A percentile compares a stretch with the other conserved stretches of the same genome.
Conservation (phyloP, 345 rosid species). For the Linum trigynum region DNA sequence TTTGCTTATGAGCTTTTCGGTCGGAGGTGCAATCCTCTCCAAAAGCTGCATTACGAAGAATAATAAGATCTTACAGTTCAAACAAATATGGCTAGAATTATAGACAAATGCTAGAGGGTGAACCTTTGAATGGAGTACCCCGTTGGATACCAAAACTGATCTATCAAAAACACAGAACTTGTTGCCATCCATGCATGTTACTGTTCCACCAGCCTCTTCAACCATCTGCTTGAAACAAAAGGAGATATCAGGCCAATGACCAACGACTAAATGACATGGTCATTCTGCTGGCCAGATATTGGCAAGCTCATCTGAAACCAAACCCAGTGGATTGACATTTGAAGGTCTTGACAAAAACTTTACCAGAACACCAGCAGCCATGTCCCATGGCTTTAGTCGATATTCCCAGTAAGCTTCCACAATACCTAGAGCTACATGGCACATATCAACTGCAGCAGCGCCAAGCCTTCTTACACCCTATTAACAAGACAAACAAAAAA, state of each 20-base stretch:
- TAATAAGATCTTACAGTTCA: neutral
- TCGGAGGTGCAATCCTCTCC: constrained; percentile 67
- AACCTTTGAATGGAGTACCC: constrained; percentile 81
- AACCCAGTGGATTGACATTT: neutral
- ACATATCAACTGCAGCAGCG: constrained; percentile 98
- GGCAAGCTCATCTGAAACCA: neutral
- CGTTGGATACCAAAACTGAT: constrained; percentile 85
- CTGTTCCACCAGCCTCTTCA: constrained; percentile 94
- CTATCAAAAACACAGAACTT: constrained; percentile 82
- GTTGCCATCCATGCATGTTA: constrained; percentile 79
- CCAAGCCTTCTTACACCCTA: constrained; percentile 95
- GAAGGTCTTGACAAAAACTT: constrained; percentile 6
- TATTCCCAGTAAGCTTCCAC: constrained; percentile 94
- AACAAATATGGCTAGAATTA: neutral
- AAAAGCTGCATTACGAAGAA: constrained; percentile 47
- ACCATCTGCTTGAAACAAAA: constrained; percentile 49
- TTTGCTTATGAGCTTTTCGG: constrained; percentile 63
- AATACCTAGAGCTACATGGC: constrained; percentile 90
- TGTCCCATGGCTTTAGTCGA: constrained; percentile 98
- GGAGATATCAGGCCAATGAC: neutral
- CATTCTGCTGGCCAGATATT: neutral
- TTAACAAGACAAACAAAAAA: constrained; percentile 1
- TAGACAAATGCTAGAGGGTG: neutral
- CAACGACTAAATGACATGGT: neutral
- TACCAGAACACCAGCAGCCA: constrained; percentile 99